phyloP scores from a whole-genome alignment of 169 alveolate species.

The Eimeria tenella region DNA sequence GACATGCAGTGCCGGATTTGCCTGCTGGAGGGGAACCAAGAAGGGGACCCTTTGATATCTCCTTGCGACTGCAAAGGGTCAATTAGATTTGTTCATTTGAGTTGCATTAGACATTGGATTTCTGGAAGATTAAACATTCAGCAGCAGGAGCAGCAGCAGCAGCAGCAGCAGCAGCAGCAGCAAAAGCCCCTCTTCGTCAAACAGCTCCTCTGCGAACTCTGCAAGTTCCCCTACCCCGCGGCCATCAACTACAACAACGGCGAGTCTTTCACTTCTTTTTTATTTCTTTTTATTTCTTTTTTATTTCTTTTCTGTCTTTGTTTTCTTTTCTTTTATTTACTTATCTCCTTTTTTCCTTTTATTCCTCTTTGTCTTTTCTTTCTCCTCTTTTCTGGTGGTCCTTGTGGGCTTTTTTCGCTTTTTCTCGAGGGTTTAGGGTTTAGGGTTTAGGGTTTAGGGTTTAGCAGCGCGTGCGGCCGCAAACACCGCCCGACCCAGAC shows the following conservation, averaged over 20 bases:
- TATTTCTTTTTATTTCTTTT: too few species aligned
- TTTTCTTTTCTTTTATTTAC: too few species aligned
- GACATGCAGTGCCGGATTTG: conserved; percentile 94
- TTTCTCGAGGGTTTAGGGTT: too few species aligned
- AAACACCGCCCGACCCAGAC: background rate
- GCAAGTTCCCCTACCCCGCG: conserved; percentile 94
- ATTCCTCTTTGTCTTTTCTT: too few species aligned
- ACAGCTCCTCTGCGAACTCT: conserved; percentile 95
- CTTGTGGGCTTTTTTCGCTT: too few species aligned
- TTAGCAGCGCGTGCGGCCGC: too few species aligned
- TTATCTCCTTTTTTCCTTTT: too few species aligned
- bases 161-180: background rate
- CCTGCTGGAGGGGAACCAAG: conserved; percentile 92
- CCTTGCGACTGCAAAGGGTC: conserved; percentile 98
- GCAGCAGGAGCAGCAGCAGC: background rate
- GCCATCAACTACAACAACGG: conserved; percentile 84
- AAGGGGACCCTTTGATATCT: conserved; percentile 94
- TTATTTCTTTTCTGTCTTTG: too few species aligned
- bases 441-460: too few species aligned
- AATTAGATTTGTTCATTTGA: conserved; percentile 95
- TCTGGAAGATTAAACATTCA: conserved; percentile 90
- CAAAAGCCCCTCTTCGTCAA: conserved; percentile 90
- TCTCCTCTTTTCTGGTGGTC: too few species aligned
- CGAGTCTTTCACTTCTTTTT: background rate
- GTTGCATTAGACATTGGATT: conserved; percentile 97